Evolutionary conservation across 164 flowering plant species (phyloP).

Genomic region (Dillenia turbinata): DNA sequence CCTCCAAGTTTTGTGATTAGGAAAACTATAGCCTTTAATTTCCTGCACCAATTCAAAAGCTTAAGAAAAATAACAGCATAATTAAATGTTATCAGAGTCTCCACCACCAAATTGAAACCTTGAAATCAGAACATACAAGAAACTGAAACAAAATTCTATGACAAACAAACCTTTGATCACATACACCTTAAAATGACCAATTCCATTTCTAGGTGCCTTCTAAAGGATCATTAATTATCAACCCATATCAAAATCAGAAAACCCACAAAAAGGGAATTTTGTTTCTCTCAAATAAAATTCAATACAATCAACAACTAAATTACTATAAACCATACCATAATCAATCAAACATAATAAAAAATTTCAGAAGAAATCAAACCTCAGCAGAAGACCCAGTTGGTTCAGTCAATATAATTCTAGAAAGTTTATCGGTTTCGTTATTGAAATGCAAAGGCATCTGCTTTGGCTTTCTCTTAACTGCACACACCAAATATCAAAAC

Average conservation of each 20-base stretch:
- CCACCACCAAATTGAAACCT: no score
- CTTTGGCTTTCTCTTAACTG: background rate
- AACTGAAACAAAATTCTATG: no score
- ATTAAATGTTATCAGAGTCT: no score
- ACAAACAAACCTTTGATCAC: no score
- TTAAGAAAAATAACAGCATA: no score
- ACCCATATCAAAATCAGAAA: background rate
- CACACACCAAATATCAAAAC: no score
- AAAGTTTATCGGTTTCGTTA: slow-evolving; percentile 37
- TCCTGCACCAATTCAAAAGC: no score
- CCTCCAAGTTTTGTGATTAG: no score
- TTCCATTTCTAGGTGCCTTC: background rate
- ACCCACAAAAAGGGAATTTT: background rate
- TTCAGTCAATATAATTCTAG: slow-evolving; percentile 54
- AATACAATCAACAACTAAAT: background rate
- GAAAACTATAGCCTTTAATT: no score
- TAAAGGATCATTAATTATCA: background rate
- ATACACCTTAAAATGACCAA: background rate
- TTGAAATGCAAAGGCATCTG: slow-evolving; percentile 41
- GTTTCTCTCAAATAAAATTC: background rate
- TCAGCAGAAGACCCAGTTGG: slow-evolving; percentile 77
- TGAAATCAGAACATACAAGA: no score
- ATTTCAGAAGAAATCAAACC: slow-evolving; percentile 28
- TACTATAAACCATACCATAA: background rate
- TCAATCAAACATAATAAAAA: background rate